Evolutionary conservation across 2,329 filamentous ascomycete genomes (phyloP).

Genomic region (Colletotrichum liriopes): DNA sequence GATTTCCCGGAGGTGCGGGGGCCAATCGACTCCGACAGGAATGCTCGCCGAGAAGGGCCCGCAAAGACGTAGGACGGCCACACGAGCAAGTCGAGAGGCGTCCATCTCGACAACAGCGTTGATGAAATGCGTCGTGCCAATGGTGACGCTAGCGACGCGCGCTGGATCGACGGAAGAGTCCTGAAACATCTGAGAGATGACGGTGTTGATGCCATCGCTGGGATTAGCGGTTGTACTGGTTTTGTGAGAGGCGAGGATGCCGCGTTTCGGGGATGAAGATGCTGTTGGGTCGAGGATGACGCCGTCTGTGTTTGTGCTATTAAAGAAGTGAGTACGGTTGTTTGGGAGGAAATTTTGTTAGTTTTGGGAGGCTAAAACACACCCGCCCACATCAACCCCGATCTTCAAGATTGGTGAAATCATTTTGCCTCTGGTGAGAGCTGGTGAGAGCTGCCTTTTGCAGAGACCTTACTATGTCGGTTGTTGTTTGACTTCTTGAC

Average conservation of each 20-base stretch:
- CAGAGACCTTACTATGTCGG: not conserved
- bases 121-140: conserved; percentile 72
- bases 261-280: conserved; percentile 53
- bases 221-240: conserved; percentile 61
- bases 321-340: not conserved
- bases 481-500: not conserved
- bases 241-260: conserved; percentile 65
- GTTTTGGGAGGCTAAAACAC: not conserved
- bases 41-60: conserved; percentile 67
- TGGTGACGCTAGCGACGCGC: conserved; percentile 64
- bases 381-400: conserved; percentile 18
- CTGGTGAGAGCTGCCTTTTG: not conserved
- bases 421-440: conserved; percentile 1
- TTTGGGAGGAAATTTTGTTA: not conserved
- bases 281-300: conserved; percentile 63
- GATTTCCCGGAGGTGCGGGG: conserved; percentile 61
- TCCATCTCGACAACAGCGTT: conserved; percentile 72
- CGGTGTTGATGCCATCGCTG: conserved; percentile 61
- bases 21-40: conserved; percentile 68
- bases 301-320: conserved; percentile 67
- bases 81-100: conserved; percentile 60
- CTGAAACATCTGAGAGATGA: conserved; percentile 60
- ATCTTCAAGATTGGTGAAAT: conserved; percentile 12
- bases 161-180: conserved; percentile 51
- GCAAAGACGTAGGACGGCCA: conserved; percentile 69